Percentiles rank a stretch among this genome's conserved stretches.
phyloP scores from a whole-genome alignment of 805 yeast species.

The Monosporozyma yasuniensis region DNA sequence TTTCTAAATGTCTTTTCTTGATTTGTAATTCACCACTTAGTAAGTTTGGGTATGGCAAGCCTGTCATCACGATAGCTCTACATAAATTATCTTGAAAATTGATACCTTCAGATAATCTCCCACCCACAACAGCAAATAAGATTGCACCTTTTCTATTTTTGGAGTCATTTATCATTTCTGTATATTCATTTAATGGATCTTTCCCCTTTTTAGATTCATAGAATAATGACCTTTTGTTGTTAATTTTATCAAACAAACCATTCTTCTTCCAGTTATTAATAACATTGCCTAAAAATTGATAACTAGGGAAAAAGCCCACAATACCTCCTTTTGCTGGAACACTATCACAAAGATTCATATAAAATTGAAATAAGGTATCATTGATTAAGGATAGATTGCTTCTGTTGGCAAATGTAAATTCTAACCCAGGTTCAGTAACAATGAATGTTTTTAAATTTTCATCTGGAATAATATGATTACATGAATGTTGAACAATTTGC shows the following conservation, averaged over 20 bases:
- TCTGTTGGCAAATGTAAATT: conserved; percentile 64
- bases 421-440: conserved; percentile 36
- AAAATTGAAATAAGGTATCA: conserved; percentile 35
- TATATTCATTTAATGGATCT: conserved; percentile 42
- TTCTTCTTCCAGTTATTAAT: conserved; percentile 42
- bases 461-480: conserved; percentile 79
- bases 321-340: conserved; percentile 59
- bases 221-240: conserved; percentile 40
- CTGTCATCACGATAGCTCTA: conserved; percentile 76
- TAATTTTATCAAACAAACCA: conserved; percentile 29
- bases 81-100: conserved; percentile 86
- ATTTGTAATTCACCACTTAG: conserved; percentile 75
- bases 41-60: conserved; percentile 83
- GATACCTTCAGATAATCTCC: conserved; percentile 87
- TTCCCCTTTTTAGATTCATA: conserved; percentile 48
- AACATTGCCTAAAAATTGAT: conserved; percentile 53
- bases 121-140: conserved; percentile 82
- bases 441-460: conserved; percentile 56
- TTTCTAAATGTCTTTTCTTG: conserved; percentile 55
- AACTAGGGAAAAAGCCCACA: conserved; percentile 81
- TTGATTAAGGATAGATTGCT: conserved; percentile 37
- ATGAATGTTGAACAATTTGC: conserved; percentile 47
- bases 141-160: conserved; percentile 44
- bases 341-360: conserved; percentile 15
- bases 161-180: conserved; percentile 30